Percentiles rank a stretch among this genome's conserved stretches.
These are phyloP conservation scores for Tothia fuscella DNA, from an alignment of 2,329 filamentous ascomycete genomes.

Conservation along the genomic window DNA sequence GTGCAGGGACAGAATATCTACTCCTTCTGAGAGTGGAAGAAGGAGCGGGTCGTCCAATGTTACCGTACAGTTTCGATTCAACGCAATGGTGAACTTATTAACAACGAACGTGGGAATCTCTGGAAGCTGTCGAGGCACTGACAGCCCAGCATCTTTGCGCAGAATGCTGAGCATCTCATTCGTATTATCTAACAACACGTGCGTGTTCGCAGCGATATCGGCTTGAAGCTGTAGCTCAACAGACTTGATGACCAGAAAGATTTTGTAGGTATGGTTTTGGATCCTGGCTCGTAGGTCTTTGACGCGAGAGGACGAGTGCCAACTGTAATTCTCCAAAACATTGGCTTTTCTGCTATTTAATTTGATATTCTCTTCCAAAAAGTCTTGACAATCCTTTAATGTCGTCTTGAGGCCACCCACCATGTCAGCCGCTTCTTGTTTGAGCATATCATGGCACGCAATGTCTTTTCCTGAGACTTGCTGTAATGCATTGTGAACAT, in stretches of 20 bases:
- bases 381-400: constrained; percentile 14
- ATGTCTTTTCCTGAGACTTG: background rate
- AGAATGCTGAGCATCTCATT: constrained; percentile 13
- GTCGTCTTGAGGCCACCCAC: constrained; percentile 15
- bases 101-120: constrained; percentile 12
- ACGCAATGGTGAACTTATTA: constrained; percentile 10
- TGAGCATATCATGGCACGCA: constrained; percentile 9
- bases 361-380: constrained; percentile 15
- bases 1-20: constrained; percentile 14
- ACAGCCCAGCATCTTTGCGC: constrained; percentile 11
- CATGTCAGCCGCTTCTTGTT: constrained; percentile 14
- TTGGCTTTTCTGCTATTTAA: constrained; percentile 12
- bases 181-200: background rate
- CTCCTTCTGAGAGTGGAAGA: constrained; percentile 14
- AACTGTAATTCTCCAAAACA: constrained; percentile 14
- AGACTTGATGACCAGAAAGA: constrained; percentile 14
- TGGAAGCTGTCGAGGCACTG: constrained; percentile 11
- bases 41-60: constrained; percentile 1
- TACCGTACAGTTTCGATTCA: constrained; percentile 5
- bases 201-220: constrained; percentile 13
- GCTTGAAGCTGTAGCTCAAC: constrained; percentile 13
- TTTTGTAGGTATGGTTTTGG: constrained; percentile 16
- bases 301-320: constrained; percentile 12
- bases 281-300: constrained; percentile 14
- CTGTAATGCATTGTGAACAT: constrained; percentile 11